A percentile compares a stretch with the other conserved stretches of the same genome.
Evolutionary conservation across 306 rosid genomes (phyloP).

Genomic region (Carpinus fangiana): DNA sequence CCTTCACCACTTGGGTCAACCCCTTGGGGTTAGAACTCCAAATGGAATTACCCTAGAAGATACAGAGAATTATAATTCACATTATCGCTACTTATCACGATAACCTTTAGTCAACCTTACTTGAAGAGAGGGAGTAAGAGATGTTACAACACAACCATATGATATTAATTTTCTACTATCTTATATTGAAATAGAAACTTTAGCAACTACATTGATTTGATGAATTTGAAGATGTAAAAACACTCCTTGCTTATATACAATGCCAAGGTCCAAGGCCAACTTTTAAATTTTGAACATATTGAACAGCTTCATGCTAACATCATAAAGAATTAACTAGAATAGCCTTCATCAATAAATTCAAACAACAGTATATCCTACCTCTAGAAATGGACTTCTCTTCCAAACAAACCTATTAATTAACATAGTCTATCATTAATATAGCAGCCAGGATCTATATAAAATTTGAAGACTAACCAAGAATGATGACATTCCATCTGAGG

Average conservation of each 20-base stretch:
- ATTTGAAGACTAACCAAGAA: constrained; percentile 74
- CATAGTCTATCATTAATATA: constrained; percentile 16
- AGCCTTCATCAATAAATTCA: constrained; percentile 14
- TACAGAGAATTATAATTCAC: too few species aligned
- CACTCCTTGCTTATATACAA: neutral
- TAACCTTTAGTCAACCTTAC: too few species aligned
- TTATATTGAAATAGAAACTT: neutral
- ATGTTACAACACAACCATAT: too few species aligned
- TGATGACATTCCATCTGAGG: constrained; percentile 98
- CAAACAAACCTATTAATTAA: neutral
- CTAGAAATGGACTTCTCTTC: neutral
- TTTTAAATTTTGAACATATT: constrained; percentile 16
- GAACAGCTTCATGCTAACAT: constrained; percentile 7
- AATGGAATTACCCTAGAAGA: too few species aligned
- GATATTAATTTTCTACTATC: too few species aligned
- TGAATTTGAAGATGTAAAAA: constrained; percentile 16
- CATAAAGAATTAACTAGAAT: neutral
- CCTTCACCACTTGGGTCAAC: too few species aligned
- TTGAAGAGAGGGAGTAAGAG: too few species aligned
- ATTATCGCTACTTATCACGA: too few species aligned
- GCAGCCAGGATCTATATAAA: constrained; percentile 16
- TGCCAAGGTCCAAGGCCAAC: constrained; percentile 13
- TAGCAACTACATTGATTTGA: neutral
- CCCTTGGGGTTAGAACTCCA: too few species aligned
- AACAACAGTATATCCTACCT: constrained; percentile 22